phyloP scores from a whole-genome alignment of 306 rosid genomes.

The Castanopsis chinensis region DNA sequence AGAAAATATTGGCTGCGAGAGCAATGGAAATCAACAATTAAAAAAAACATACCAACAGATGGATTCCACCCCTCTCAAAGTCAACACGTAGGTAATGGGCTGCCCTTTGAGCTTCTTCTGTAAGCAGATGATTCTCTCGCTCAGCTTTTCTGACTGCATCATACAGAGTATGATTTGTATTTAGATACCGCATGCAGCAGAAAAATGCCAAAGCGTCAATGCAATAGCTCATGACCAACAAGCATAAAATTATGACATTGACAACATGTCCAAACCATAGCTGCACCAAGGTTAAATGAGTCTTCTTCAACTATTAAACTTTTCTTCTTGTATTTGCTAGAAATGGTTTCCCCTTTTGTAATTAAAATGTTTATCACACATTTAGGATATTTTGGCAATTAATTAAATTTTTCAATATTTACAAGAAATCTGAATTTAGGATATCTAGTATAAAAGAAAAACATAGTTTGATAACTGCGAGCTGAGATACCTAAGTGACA shows the following conservation, averaged over 20 bases:
- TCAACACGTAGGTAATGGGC: constrained; percentile 63
- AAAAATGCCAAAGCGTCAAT: constrained; percentile 11
- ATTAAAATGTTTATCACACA: neutral
- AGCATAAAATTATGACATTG: neutral
- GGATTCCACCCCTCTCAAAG: constrained; percentile 96
- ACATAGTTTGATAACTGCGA: neutral
- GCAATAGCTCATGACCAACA: neutral
- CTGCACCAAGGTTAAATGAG: neutral
- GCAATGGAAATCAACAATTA: neutral
- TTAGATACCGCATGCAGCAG: constrained; percentile 58
- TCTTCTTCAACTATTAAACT: neutral
- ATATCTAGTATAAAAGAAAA: no score
- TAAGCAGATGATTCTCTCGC: constrained; percentile 56
- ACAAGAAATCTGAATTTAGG: neutral
- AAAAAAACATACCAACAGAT: constrained; percentile 57
- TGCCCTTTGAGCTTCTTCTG: constrained; percentile 67
- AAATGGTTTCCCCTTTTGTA: neutral
- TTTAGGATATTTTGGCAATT: neutral
- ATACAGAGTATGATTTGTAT: constrained; percentile 68
- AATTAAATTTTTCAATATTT: neutral
- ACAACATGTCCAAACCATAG: neutral
- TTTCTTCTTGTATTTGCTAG: neutral
- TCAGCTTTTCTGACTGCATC: constrained; percentile 79
- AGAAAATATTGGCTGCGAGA: constrained; percentile 5
- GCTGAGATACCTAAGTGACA: neutral